Percentiles rank a stretch among this genome's conserved stretches.
Conservation (phyloP, 805 yeast genomes). For the Teunomyces kruisii region DNA sequence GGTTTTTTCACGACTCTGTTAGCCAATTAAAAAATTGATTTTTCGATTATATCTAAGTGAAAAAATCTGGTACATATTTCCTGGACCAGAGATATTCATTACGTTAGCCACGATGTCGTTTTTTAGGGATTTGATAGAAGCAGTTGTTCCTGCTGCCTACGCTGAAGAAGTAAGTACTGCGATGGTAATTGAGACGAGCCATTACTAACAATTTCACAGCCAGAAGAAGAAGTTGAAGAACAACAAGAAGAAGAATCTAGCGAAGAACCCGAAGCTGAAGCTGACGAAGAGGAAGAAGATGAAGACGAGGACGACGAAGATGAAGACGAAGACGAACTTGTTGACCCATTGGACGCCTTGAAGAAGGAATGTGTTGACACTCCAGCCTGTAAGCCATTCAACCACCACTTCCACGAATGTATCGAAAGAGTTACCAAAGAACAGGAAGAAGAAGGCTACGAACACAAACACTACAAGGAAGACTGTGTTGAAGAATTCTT, state of each 20-base stretch:
- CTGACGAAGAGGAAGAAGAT: conserved; percentile 49
- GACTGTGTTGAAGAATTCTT: conserved; percentile 98
- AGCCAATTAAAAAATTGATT: conserved; percentile 28
- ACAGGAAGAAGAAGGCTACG: conserved; percentile 82
- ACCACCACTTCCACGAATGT: conserved; percentile 93
- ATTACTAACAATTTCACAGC: conserved; percentile 22
- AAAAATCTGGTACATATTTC: conserved; percentile 4
- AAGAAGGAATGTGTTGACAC: conserved; percentile 65
- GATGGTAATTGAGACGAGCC: not conserved
- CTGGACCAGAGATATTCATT: not conserved
- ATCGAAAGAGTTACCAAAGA: conserved; percentile 90
- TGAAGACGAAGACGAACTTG: conserved; percentile 67
- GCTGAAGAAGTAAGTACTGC: conserved; percentile 65
- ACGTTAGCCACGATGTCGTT: conserved; percentile 37
- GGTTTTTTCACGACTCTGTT: conserved; percentile 2
- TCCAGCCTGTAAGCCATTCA: conserved; percentile 64
- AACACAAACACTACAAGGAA: conserved; percentile 78
- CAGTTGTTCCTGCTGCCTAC: conserved; percentile 76
- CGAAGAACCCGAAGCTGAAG: conserved; percentile 33
- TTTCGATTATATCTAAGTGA: conserved; percentile 14
- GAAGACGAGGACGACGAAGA: conserved; percentile 64
- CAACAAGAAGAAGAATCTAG: conserved; percentile 18
- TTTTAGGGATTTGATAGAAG: conserved; percentile 75
- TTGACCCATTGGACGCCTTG: conserved; percentile 38
- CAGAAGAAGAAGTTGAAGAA: conserved; percentile 24